Conservation (phyloP, 2,329 filamentous ascomycete genomes). For the Venturia effusa region DNA sequence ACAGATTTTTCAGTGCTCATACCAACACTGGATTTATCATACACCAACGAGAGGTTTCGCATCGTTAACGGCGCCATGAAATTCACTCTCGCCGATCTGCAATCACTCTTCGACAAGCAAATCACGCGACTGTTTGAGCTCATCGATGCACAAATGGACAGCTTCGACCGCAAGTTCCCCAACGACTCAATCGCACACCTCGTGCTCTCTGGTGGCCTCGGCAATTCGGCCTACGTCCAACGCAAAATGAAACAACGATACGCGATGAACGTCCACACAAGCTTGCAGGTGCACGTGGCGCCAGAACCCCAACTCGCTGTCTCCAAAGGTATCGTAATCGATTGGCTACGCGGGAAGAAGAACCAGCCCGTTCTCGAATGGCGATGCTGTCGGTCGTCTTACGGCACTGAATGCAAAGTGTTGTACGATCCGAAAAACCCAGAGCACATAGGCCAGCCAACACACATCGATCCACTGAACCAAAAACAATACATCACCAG, state of each 20-base stretch:
- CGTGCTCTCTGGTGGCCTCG: conserved; percentile 32
- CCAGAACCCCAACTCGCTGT: conserved; percentile 46
- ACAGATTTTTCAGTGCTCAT: conserved; percentile 24
- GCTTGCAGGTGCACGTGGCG: conserved; percentile 23
- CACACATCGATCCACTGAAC: conserved; percentile 21
- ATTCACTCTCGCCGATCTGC: conserved; percentile 23
- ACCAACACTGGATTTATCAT: conserved; percentile 22
- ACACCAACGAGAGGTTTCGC: conserved; percentile 21
- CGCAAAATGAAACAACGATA: conserved; percentile 24
- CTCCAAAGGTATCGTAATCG: conserved; percentile 41
- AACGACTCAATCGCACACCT: conserved; percentile 24
- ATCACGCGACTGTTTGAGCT: conserved; percentile 24
- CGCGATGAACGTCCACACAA: conserved; percentile 15
- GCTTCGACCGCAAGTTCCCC: conserved; percentile 20
- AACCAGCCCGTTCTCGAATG: conserved; percentile 32
- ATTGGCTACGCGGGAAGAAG: conserved; percentile 39
- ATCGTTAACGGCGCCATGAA: conserved; percentile 24
- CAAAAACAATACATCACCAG: conserved; percentile 26
- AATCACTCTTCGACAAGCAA: conserved; percentile 25
- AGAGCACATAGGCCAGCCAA: conserved; percentile 19
- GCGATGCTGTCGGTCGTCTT: conserved; percentile 27
- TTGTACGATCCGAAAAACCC: conserved; percentile 25
- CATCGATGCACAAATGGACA: conserved; percentile 24
- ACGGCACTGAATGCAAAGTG: conserved; percentile 28
- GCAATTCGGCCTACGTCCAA: conserved; percentile 32